Base-by-base conservation (phyloP, 768 basidiomycete species). In the Xerocomellus dryophilus region DNA sequence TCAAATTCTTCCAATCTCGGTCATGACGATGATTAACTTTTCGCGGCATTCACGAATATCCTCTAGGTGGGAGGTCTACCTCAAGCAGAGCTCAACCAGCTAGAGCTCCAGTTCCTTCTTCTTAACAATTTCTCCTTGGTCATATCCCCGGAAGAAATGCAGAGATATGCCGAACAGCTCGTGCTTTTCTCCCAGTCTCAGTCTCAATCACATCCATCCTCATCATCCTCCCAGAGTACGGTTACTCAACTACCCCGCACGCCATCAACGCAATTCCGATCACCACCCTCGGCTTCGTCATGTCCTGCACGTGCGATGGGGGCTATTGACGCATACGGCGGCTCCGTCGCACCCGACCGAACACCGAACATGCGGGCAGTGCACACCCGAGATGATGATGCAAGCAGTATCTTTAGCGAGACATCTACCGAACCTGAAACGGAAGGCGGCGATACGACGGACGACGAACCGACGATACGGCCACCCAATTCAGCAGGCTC, bases 61-160 rank as follows among this genome's bases (percentile, higher is more conserved):
- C 42, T 50, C 9, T 62, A 95, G 93, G 96, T 99, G 57, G 97
- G 97, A 40, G 97, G 97, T 23, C 81, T 99, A 0, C 97, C 97
- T 0, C 83, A 91, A 53, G 77, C 86, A 34, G 93, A 96, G 68
- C 83, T 99, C 46, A 98, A 99, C 70, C 92, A 95, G 65, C 85
- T 99, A 47, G 97, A 99, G 66, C 85, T 99, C 2, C 97, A 98
- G 61, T 99, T 99, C 68, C 79, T 98, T 6, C 86, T 98, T 7
- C 81, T 98, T 8, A 99, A 98, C 71, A 92, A 98, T 74, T 99
- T 99, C 66, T 77, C 84, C 15, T 80, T 99, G 48, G 88, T 89
- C 62, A 91, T 99, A 63, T 84, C 88, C 2, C 77, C 81, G 9
- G 84, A 88, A 17, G 96, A 98, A 72, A 93, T 98, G 89, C 93